Evolutionary conservation across 495 filamentous ascomycete species (phyloP).

Genomic region (Melanomma pulvis-pyrius): DNA sequence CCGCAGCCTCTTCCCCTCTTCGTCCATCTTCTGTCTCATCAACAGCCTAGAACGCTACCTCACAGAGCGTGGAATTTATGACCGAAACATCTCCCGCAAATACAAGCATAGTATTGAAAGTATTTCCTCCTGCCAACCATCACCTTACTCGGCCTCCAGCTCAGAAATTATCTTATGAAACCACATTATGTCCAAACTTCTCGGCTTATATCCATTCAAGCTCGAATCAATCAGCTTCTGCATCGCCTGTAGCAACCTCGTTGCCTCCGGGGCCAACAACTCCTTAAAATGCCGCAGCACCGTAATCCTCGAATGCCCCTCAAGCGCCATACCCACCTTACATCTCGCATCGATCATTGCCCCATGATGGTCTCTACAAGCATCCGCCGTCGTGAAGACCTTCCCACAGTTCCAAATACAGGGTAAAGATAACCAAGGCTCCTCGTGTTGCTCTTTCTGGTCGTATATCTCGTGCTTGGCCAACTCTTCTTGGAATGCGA

Average conservation of each 20-base stretch:
- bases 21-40: too few species aligned
- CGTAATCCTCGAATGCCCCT: background rate
- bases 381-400: background rate
- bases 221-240: constrained; percentile 1
- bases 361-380: background rate
- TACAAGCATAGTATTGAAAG: too few species aligned
- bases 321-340: background rate
- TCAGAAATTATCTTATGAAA: background rate
- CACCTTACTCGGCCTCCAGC: background rate
- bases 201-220: background rate
- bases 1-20: too few species aligned
- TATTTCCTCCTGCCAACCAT: background rate
- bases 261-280: background rate
- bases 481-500: background rate
- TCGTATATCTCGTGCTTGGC: constrained; percentile 1
- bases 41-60: too few species aligned
- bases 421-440: background rate
- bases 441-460: background rate
- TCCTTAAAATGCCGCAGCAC: background rate
- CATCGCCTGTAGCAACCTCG: background rate
- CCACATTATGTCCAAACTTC: background rate
- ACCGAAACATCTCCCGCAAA: too few species aligned
- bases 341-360: background rate
- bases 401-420: constrained; percentile 9
- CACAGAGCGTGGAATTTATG: too few species aligned